Base-by-base conservation (phyloP, 2,329 filamentous ascomycete species). In the Pyrenophora tritici-repentis region DNA sequence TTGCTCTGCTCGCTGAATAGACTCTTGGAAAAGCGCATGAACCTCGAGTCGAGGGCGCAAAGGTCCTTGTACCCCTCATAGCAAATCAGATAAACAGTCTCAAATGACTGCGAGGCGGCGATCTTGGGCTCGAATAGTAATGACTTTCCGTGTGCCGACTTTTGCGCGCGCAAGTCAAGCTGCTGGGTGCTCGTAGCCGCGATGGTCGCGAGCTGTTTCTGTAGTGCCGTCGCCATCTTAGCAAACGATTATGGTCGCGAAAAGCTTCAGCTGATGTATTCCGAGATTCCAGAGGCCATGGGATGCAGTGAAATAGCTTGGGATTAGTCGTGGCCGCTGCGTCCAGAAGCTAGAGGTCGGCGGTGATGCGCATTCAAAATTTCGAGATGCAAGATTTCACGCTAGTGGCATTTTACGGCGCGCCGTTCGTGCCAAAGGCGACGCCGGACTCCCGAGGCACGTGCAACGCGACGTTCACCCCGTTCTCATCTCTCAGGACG, bases 1-100 rank as follows among this genome's bases (percentile, higher is more conserved):
- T 91, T 92, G 76, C 93, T 97, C 77, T 96, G 90, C 65, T 94
- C 89, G 78, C 89, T 95, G 81, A 97, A 99, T 49, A 99, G 81
- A 46, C 86, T 92, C 50, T 82, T 80, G 55, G 84, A 82, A 70
- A 93, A 99, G 31, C 82, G 79, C 12, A 81, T 69, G 67, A 97
- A 97, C 51, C 91, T 85, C 18, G 80, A 73, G 72, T 99, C 95
- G 46, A 99, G 81, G 61, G 86, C 85, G 74, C 94, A 97, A 51
- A 99, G 80, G 68, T 99, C 94, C 58, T 91, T 86, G 68, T 93
- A 99, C 2, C 92, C 94, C 67, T 96, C 90, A 61, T 86, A 81
- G 71, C 93, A 97, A 71, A 96, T 84, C 49, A 88, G 84, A 73
- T 89, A 97, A 51, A 99, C 83, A 4, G 87, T 89, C 69, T 96